Evolutionary conservation across 306 rosid species (phyloP), one percentile per base, ranked within the genome.

Genomic region (Delonix regia): DNA sequence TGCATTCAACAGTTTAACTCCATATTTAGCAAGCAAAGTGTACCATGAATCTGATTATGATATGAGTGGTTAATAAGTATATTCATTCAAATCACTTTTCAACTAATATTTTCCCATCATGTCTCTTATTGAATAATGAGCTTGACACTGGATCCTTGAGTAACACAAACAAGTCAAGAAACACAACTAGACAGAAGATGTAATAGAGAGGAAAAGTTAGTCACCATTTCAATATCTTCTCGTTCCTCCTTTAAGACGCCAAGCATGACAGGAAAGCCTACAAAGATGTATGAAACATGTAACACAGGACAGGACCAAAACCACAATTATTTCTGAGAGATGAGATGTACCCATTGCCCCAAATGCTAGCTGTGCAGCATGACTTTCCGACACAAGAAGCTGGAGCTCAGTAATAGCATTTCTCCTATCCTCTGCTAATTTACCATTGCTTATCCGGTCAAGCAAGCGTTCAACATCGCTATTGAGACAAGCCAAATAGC

Each of bases 141-240:
- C 27, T 60, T 18, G 45, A 51, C 39, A 65, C 57, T 24, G 66
- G 6, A 63, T 57, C 56, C 65, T 73, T 73, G 13, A 76, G 57
- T 38, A 39, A 75, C 36, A 74, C 19, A 82, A 47, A 41, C 41
- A 57, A 52, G 19, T 27, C 44, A 80, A 45, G 19, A 60, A 82
- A 27, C 53, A 61, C 10, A 71, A 67, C 41, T 12, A 63, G 64
- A 71, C 18, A 63, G 60, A 45, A 71, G 22, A 65, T 42, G 83
- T 9, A 69, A 71, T 3, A 73, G 28, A 67, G 44, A 82, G 69
- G 78, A 82, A 57, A 66, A 53, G 41, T 67, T 71, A 69, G 45
- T 68, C 86, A 94, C 98, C 98, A 94, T 94, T 83, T 94, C 98
- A 83, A 89, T 87, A 80, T 92, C 98, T 69, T 94, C 92, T 9